Evolutionary conservation across 169 alveolate species (phyloP).

Genomic region (Plasmodium cynomolgi): DNA sequence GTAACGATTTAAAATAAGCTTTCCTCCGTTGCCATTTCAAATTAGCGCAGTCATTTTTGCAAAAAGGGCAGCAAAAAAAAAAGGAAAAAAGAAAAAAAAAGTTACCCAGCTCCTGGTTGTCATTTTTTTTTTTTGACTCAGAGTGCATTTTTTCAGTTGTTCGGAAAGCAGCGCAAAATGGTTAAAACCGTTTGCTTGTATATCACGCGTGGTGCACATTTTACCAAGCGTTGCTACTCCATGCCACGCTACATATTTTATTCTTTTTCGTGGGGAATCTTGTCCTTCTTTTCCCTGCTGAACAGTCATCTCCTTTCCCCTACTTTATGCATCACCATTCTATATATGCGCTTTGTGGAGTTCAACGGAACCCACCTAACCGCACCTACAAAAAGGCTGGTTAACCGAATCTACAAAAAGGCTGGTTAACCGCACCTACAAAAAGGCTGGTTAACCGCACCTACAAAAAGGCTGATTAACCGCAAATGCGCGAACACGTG

Average conservation of each 20-base stretch:
- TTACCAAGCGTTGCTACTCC: background rate
- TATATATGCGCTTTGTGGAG: background rate
- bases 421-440: background rate
- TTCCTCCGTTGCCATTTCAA: background rate
- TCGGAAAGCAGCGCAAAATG: background rate
- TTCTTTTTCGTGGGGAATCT: background rate
- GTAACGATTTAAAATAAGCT: background rate
- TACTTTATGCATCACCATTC: background rate
- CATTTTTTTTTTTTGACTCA: background rate
- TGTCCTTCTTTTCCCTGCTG: conserved; percentile 1
- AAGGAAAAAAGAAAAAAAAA: background rate
- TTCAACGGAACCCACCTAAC: background rate
- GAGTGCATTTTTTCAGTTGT: background rate
- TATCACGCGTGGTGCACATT: background rate
- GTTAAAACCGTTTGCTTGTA: background rate
- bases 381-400: background rate
- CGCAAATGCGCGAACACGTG: background rate
- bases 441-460: background rate
- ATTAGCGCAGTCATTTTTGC: background rate
- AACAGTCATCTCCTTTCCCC: background rate
- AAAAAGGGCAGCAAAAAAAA: background rate
- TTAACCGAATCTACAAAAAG: background rate
- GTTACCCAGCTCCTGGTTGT: background rate
- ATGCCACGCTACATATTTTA: background rate
- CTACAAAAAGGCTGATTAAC: background rate